Base-by-base conservation (phyloP, 495 filamentous ascomycete species). In the Tetracladium setigerum region DNA sequence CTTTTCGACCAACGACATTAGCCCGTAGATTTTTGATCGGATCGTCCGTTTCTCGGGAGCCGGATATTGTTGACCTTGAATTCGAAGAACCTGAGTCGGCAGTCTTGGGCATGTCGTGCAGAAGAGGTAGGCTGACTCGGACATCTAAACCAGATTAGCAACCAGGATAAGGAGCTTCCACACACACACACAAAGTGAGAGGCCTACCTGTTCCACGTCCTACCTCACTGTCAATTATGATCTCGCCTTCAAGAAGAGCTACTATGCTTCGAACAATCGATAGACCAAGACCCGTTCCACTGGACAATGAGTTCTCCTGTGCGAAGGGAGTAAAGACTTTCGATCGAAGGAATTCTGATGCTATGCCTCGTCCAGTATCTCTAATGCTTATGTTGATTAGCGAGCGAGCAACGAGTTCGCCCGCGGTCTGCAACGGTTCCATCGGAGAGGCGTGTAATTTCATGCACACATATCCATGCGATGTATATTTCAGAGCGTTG, bases 401-500 rank as follows among this genome's bases (percentile, higher is more conserved):
- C 15, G 47, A 44, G 14, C 57, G 38, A 5, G 53, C 39, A 14
- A 54, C 38, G n/a, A 14, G 4, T 15, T 53, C 56, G 2, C 16
- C 18, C 15, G 46, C 18, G 8, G 15, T 33, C 6, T 52, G 24
- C 2, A 53, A 39, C 36, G 50, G 46, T 30, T 55, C 49, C 46
- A 59, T 55, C 4, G 49, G 45, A 30, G 40, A 38, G 10, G 47
- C 34, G 12, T 52, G 30, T 22, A 60, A 43, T 12, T 39, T 72
- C 12, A 91, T 62, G 5, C 72, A 71, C 27, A 94, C 83, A 42
- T 69, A 78, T 5, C 87, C 87, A 1, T 68, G 62, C 7, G 70
- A 70, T 5, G 82, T 89, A 53, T 87, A 90, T 54, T 94, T 94
- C 54, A 91, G 73, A 0, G 87, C 79, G 61, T 94, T 94, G 14